Base-by-base conservation (phyloP, 176 grass and related monocot species). In the Panicum miliaceum region DNA sequence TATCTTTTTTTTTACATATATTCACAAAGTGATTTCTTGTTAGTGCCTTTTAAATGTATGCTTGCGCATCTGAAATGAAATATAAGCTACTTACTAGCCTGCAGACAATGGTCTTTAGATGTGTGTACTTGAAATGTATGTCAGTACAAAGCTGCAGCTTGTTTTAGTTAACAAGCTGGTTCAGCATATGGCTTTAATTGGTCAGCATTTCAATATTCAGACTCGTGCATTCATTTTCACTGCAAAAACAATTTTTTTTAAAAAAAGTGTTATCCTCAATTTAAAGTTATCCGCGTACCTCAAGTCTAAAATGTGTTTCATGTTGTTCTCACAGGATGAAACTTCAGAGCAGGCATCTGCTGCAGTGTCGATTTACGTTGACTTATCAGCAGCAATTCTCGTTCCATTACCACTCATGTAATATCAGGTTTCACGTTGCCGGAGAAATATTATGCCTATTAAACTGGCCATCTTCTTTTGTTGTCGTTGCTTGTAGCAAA, bases 301-400 rank as follows among this genome's bases (percentile, higher is more conserved):
- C 50, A 45, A 75, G 41, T 77, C 43, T 69, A 75, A 89, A 76
- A 2, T 14, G 41, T 58, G 63, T 63, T 67, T 76, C 43, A 20
- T 64, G 43, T 73, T 66, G 22, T 47, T 81, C 37, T 76, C 11
- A 20, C 83, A 90, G 83, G 88, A 45, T 77, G 42, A 77, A 15
- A 71, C 16, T 86, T 81, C 51, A 38, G 54, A 14, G 40, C 51
- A 46, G 46, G 46, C 46, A 37, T 26, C 56, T 86, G 57, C 56
- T 73, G 42, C 71, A 71, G 36, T 85, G 54, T 40, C 10, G 43
- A 75, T 71, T 64, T 62, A 82, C 77, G 73, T 71, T 82, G 54
- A 37, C 18, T 77, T 36, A 19, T 46, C 71, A 81, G 51, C 68
- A 76, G 7, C 61, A 19, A 51, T 81, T 76, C 9, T 46, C 20